These are phyloP conservation scores for Trametopsis cervina DNA, from an alignment of 768 basidiomycete genomes.

Conservation along the genomic window DNA sequence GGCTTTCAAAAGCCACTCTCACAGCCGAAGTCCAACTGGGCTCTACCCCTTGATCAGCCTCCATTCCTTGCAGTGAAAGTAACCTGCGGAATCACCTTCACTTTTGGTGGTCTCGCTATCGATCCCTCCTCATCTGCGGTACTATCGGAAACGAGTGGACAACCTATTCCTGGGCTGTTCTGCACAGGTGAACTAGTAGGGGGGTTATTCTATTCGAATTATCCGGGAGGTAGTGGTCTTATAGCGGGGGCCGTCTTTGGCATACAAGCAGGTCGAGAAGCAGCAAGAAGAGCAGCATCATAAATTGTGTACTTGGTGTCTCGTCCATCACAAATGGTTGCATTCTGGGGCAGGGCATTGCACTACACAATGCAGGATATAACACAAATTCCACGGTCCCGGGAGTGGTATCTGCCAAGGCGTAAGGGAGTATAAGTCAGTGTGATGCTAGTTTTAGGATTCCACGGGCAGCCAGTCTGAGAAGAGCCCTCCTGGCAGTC, in stretches of 20 bases:
- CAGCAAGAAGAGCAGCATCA: slow-evolving; percentile 26
- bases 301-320: too few relatives aligned
- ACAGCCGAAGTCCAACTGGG: slow-evolving; percentile 65
- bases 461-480: background rate
- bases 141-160: slow-evolving; percentile 32
- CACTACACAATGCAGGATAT: too few relatives aligned
- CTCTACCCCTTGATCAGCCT: slow-evolving; percentile 41
- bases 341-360: too few relatives aligned
- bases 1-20: slow-evolving; percentile 28
- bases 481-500: background rate
- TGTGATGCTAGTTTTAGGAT: too few relatives aligned
- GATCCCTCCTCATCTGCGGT: slow-evolving; percentile 49
- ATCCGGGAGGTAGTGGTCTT: slow-evolving; percentile 64
- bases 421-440: too few relatives aligned
- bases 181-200: slow-evolving; percentile 68
- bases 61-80: slow-evolving; percentile 65
- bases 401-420: too few relatives aligned
- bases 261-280: slow-evolving; percentile 43
- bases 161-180: slow-evolving; percentile 47
- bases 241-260: slow-evolving; percentile 64
- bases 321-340: too few relatives aligned
- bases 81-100: slow-evolving; percentile 66
- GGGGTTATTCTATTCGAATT: slow-evolving; percentile 55
- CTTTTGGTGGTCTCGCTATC: slow-evolving; percentile 61
- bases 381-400: too few relatives aligned